Conservation (phyloP, 75 land plant species). For the Cunninghamia lanceolata region DNA sequence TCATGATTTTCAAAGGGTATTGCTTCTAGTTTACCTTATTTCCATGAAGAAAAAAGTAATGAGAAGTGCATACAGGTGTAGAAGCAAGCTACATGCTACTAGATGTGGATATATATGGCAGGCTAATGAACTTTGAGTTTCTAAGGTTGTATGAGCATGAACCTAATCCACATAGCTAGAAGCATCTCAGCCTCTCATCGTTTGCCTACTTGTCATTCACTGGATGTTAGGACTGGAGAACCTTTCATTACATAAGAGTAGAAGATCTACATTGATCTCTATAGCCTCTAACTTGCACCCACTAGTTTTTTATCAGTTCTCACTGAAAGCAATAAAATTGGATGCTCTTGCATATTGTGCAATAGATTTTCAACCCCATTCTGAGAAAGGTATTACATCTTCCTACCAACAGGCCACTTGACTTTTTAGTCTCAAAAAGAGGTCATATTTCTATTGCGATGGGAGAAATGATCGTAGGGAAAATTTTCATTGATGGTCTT, state of each 20-base stretch:
- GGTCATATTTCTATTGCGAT: background rate
- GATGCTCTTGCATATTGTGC: conserved; percentile 67
- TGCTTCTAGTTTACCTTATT: no score
- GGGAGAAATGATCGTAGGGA: conserved; percentile 31
- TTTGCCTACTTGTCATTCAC: conserved; percentile 73
- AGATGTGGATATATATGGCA: no score
- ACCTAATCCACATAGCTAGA: no score
- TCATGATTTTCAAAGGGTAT: no score
- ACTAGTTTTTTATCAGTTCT: conserved; percentile 77
- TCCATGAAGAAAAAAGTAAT: no score
- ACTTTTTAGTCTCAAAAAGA: background rate
- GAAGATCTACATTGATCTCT: conserved; percentile 23
- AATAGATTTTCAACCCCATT: conserved; percentile 14
- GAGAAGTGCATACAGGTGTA: no score
- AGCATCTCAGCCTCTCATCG: conserved; percentile 40
- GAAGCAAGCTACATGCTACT: no score
- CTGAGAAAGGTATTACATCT: background rate
- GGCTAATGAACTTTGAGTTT: no score
- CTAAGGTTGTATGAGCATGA: no score
- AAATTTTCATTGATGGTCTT: conserved; percentile 69
- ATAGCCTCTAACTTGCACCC: conserved; percentile 59
- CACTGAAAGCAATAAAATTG: conserved; percentile 71
- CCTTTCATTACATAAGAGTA: conserved; percentile 22
- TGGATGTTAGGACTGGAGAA: conserved; percentile 75
- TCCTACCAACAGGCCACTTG: background rate